phyloP scores from a whole-genome alignment of 805 yeast species.

The Monosporozyma yasuniensis region DNA sequence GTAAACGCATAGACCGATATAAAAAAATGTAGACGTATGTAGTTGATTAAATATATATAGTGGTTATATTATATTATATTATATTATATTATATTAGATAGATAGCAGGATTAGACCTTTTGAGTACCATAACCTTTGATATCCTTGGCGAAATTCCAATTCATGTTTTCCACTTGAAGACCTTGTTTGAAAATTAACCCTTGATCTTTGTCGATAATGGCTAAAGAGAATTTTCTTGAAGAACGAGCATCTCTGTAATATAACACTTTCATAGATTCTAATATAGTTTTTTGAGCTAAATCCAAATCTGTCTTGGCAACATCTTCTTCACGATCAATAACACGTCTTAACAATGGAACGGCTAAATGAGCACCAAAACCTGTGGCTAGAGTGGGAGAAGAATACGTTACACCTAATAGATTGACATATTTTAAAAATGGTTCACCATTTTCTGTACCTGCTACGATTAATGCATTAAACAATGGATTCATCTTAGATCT shows the following conservation, averaged over 20 bases:
- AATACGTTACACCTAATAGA: constrained; percentile 81
- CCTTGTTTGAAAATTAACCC: constrained; percentile 59
- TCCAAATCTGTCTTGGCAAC: constrained; percentile 58
- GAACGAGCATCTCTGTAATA: constrained; percentile 96
- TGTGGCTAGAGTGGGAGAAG: constrained; percentile 83
- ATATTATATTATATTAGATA: not conserved
- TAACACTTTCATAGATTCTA: constrained; percentile 85
- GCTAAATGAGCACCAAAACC: constrained; percentile 97
- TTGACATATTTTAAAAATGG: constrained; percentile 84
- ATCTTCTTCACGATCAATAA: constrained; percentile 72
- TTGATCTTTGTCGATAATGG: constrained; percentile 57
- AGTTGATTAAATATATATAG: constrained; percentile 2
- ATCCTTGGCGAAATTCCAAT: constrained; percentile 84
- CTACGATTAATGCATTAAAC: constrained; percentile 91
- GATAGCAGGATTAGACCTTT: constrained; percentile 29
- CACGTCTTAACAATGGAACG: constrained; percentile 77
- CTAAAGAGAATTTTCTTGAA: constrained; percentile 72
- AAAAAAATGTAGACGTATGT: not conserved
- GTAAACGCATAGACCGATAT: not conserved
- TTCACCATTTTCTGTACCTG: constrained; percentile 66
- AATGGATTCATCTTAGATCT: constrained; percentile 91
- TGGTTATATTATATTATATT: not conserved
- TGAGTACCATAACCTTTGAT: constrained; percentile 87
- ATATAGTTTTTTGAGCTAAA: constrained; percentile 67
- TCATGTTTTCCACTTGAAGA: constrained; percentile 62